Evolutionary conservation across 352 stramenopile species (phyloP), one percentile per base, ranked within the genome.

Genomic region (Pythium insidiosum): DNA sequence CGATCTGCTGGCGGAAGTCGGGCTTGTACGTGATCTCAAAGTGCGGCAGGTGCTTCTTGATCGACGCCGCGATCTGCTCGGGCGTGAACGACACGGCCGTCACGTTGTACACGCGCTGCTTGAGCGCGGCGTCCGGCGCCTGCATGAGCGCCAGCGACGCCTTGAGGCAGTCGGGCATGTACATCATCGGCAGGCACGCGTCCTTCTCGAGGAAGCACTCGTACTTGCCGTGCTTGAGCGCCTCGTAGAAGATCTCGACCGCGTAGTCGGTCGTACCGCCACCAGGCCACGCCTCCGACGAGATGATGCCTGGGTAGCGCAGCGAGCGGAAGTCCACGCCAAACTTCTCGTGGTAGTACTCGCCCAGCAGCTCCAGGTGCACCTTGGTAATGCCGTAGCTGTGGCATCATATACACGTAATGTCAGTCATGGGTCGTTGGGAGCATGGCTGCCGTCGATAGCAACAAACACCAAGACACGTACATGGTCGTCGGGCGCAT

Each of bases 171-270:
- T 97, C 88, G 20, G 82, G 83, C 87, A 97, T 97, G 83, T 97
- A 96, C 82, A 97, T 96, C 86, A 97, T 96, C 21, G 88, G 88
- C 63, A 97, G 53, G 29, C 74, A 72, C 12, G 86, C 80, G 40
- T 94, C 64, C 10, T 67, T 63, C 37, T 69, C 43, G 5, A 97
- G 45, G 56, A 95, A 97, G 45, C 82, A 95, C 45, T 73, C 92
- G 71, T 96, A 97, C 50, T 78, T 82, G 64, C 76, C 72, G 42
- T 84, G 58, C 60, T 84, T 79, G 30, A 96, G 66, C 28, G 88
- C 88, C 28, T 95, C 80, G 57, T 96, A 96, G 50, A 94, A 97
- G 62, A 97, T 96, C 61, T 96, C 85, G 21, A 97, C 86, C 18
- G 88, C 88, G 66, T 96, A 97, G 56, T 97, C 88, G 3, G 78